Evolutionary conservation across 1,284 basidiomycete genomes (phyloP), one percentile per base, ranked within the genome.

Genomic region (Hypsizygus ulmarius): DNA sequence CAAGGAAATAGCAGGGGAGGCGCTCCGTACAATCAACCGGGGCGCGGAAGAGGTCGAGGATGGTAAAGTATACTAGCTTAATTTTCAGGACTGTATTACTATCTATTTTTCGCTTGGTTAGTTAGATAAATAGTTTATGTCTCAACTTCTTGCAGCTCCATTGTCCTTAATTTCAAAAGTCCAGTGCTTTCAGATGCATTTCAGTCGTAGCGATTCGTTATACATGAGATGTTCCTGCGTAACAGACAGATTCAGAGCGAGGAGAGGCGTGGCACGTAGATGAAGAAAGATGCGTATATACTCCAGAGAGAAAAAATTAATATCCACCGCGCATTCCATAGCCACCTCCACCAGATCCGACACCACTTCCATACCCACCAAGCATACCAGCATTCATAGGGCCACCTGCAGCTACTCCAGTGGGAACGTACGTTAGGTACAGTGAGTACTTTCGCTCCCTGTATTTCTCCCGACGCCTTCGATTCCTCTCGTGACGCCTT

Each of bases 401-500:
- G 28, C 47, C 44, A 43, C 39, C 41, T 19, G 45, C 43, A 16
- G 14, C 53, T 12, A 56, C 34, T 11, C 47, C 51, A 7, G 9
- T 36, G 11, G 72, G 61, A 42, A 79, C 57, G 59, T 75, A 86
- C 9, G 71, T 74, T 51, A 89, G 56, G 60, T 81, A 87, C 33
- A 88, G 63, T 1, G 77, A 58, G 60, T 86, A 90, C 47, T 70
- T 73, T 64, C 74, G 82, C 58, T 80, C 79, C 39, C 72, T 73
- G 49, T 78, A 79, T 57, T 72, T 79, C 44, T 75, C 75, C 64
- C 75, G 81, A 59, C 70, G 76, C 60, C 74, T 75, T 45, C 74
- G 68, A 61, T 77, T 82, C 72, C 75, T 86, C 59, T 84, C 83
- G 64, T 74, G 82, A 53, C 71, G 74, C 52, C 76, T 76, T 53